Evolutionary conservation across 306 rosid genomes (phyloP).

Genomic region (Vigna mungo): DNA sequence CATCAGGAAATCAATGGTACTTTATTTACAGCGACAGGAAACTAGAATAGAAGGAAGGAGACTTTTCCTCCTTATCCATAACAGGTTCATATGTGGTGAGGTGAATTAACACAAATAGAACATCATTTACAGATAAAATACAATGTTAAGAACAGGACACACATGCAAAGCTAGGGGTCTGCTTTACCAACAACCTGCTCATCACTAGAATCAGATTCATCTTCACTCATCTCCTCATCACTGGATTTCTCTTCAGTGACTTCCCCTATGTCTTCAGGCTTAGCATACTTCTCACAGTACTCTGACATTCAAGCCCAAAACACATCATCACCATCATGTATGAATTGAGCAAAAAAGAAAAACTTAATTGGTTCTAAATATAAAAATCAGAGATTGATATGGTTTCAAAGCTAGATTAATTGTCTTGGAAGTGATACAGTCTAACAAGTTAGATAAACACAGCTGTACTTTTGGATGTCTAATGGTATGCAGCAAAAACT

Average conservation of each 20-base stretch:
- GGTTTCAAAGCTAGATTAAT: background rate
- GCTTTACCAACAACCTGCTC: constrained; percentile 62
- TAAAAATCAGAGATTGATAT: background rate
- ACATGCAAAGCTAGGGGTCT: constrained; percentile 49
- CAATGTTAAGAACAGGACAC: constrained; percentile 10
- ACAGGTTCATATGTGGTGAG: constrained; percentile 53
- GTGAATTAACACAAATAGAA: constrained; percentile 49
- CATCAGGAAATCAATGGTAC: constrained; percentile 51
- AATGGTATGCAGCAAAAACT: background rate
- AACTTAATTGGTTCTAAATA: background rate
- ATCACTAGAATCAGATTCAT: constrained; percentile 55
- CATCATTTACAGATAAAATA: constrained; percentile 51
- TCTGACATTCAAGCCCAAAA: constrained; percentile 41
- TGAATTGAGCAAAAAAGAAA: background rate
- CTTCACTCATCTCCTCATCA: constrained; percentile 57
- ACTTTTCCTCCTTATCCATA: constrained; percentile 49
- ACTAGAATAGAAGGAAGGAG: constrained; percentile 42
- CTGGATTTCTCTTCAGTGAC: constrained; percentile 53
- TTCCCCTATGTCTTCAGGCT: constrained; percentile 53
- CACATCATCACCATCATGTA: constrained; percentile 20
- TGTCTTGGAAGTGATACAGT: too few relatives aligned
- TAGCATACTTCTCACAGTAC: constrained; percentile 58
- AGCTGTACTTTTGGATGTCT: background rate
- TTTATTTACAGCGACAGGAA: constrained; percentile 58
- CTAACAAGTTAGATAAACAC: background rate